A percentile compares a stretch with the other conserved stretches of the same genome.
Conservation (phyloP, 2,329 filamentous ascomycete species). For the Mariannaea elegans region DNA sequence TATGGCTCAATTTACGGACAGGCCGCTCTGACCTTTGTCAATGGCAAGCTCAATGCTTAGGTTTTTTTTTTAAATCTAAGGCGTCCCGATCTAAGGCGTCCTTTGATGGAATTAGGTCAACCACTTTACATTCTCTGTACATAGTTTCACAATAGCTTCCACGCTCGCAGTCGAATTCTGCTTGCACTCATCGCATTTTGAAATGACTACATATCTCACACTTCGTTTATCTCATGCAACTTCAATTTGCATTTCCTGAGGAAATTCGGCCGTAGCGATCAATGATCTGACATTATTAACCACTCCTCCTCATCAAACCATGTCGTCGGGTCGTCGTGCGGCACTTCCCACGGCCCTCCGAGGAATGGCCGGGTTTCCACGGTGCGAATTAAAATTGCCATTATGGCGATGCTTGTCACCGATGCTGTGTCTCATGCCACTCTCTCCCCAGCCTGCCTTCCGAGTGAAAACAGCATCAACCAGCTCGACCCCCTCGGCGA, state of each 20-base stretch:
- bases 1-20: conserved; percentile 8
- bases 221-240: no score
- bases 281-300: no score
- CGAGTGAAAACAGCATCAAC: conserved; percentile 66
- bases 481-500: conserved; percentile 53
- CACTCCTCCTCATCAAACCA: conserved; percentile 14
- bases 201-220: no score
- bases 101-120: no score
- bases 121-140: no score
- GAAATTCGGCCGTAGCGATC: no score
- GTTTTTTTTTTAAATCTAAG: no score
- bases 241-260: no score
- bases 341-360: conserved; percentile 24
- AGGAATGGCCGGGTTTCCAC: conserved; percentile 21
- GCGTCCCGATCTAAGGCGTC: no score
- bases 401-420: conserved; percentile 12
- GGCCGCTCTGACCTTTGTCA: neutral
- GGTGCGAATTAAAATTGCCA: neutral
- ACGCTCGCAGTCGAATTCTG: no score
- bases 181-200: no score
- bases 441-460: conserved; percentile 66
- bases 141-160: no score
- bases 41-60: neutral
- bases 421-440: conserved; percentile 20
- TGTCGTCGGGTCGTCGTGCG: conserved; percentile 18